Base-by-base conservation (phyloP, 306 rosid species). In the Sesbania bispinosa region DNA sequence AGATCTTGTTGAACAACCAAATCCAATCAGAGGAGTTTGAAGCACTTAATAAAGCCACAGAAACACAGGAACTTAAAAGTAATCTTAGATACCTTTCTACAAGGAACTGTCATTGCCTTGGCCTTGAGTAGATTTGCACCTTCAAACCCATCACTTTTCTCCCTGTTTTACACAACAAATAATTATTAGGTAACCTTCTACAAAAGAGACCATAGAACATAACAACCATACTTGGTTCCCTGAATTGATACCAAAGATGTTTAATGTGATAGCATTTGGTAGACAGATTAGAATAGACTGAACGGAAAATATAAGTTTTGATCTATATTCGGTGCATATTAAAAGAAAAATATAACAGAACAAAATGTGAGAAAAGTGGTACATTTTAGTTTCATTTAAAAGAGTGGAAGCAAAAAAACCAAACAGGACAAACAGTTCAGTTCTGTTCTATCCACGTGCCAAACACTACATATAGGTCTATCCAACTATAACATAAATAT, bases 61-160 rank as follows among this genome's bases (percentile, higher is more conserved):
- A 42, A 33, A 67, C 62, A 6, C 5, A 0, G 62, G 38, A 78
- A 67, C 50, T 15, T 42, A 6, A 33, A 13, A 4, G 27, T 64
- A 45, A 55, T 63, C 10, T 38, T 60, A 64, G 67, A 14, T 68
- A 92, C 98, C 96, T 85, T 89, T 75, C 38, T 79, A 53, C 33
- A 62, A 67, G 95, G 90, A 74, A 52, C 81, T 15, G 86, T 71
- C 50, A 67, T 33, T 62, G 90, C 82, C 81, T 79, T 78, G 50
- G 90, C 83, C 78, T 78, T 79, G 52, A 74, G 57, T 51, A 30
- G 43, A 75, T 46, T 41, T 10, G 35, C 55, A 51, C 24, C 46
- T 69, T 64, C 74, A 54, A 63, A 65, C 30, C 71, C 80, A 29
- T 41, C 71, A 20, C 16, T 27, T 36, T 53, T 53, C 10, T 48